phyloP scores from a whole-genome alignment of 2,329 filamentous ascomycete species.

The Dryadomyces quercus-mongolicae region DNA sequence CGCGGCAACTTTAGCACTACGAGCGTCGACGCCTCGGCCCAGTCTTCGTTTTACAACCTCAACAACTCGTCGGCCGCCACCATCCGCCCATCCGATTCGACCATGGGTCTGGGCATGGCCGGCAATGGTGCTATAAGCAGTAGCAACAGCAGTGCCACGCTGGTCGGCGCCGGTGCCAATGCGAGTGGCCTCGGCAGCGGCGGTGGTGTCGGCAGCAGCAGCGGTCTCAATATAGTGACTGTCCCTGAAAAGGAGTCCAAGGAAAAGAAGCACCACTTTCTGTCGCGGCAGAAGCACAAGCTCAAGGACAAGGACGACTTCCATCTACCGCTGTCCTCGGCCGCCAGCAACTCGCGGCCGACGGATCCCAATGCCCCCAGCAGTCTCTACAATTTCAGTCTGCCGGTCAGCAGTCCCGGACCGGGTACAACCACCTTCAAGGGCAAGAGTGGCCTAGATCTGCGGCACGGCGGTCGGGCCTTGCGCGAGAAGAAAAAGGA shows the following conservation, averaged over 20 bases:
- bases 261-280: constrained; percentile 68
- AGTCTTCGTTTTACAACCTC: constrained; percentile 54
- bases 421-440: constrained; percentile 60
- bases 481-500: constrained; percentile 72
- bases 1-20: constrained; percentile 59
- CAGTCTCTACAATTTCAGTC: constrained; percentile 67
- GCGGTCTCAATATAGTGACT: neutral
- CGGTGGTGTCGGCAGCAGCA: neutral
- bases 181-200: neutral
- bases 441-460: constrained; percentile 67
- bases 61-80: constrained; percentile 70
- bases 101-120: neutral
- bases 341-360: constrained; percentile 63
- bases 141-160: neutral
- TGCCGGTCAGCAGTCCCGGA: constrained; percentile 62
- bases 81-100: constrained; percentile 51
- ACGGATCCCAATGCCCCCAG: constrained; percentile 64
- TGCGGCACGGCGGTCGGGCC: constrained; percentile 64
- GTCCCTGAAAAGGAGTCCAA: constrained; percentile 45
- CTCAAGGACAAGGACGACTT: constrained; percentile 61
- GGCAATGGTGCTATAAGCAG: neutral
- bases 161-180: neutral
- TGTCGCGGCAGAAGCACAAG: constrained; percentile 70
- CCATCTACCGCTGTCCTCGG: constrained; percentile 60
- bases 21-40: constrained; percentile 52